Evolutionary conservation across 2,329 filamentous ascomycete genomes (phyloP).

Genomic region (Botryotinia narcissicola): DNA sequence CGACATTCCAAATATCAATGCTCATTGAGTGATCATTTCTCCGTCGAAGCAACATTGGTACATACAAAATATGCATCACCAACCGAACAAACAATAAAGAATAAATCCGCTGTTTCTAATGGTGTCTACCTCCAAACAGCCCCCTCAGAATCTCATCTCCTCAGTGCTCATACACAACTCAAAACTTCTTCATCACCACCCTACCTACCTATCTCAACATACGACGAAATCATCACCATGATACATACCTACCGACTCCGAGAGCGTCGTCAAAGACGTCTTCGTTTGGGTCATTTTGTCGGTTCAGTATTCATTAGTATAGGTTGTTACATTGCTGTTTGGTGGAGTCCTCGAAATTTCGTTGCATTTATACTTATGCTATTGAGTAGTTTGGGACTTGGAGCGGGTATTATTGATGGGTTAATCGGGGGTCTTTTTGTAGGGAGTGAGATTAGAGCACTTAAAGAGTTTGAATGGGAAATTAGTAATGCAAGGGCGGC

Average conservation of each 20-base stretch:
- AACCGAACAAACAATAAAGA: slow-evolving; percentile 22
- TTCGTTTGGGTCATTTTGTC: slow-evolving; percentile 73
- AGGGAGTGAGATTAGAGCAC: slow-evolving; percentile 73
- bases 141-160: slow-evolving; percentile 20
- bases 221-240: slow-evolving; percentile 72
- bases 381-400: slow-evolving; percentile 73
- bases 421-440: slow-evolving; percentile 86
- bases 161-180: slow-evolving; percentile 26
- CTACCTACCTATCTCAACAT: slow-evolving; percentile 50
- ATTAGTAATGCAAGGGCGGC: slow-evolving; percentile 62
- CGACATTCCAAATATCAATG: slow-evolving; percentile 78
- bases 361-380: slow-evolving; percentile 79
- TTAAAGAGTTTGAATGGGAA: slow-evolving; percentile 95
- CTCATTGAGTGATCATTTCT: slow-evolving; percentile 93
- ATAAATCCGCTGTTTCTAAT: slow-evolving; percentile 30
- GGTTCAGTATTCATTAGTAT: slow-evolving; percentile 64
- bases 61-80: slow-evolving; percentile 28
- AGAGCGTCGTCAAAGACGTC: slow-evolving; percentile 68
- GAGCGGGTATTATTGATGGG: slow-evolving; percentile 76
- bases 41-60: slow-evolving; percentile 73
- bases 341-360: slow-evolving; percentile 77
- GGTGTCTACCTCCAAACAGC: slow-evolving; percentile 33
- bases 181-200: slow-evolving; percentile 20
- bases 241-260: slow-evolving; percentile 66
- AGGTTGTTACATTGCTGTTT: slow-evolving; percentile 75